Evolutionary conservation across 805 yeast genomes (phyloP), one percentile per base, ranked within the genome.

Genomic region (Candida peoriensis): DNA sequence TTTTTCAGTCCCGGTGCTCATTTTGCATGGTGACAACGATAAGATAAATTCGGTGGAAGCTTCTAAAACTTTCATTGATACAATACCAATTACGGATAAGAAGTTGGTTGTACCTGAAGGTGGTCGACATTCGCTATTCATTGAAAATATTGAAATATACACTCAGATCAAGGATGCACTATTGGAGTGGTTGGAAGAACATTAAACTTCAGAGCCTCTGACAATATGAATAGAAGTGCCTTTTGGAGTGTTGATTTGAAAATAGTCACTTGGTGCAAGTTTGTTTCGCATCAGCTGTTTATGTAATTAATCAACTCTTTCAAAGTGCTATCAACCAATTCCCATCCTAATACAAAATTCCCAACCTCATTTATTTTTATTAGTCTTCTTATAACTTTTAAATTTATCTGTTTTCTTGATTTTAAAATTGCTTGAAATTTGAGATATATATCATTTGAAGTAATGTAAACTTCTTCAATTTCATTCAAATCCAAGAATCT

Each of bases 1-100:
- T 15, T 48, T 40, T n/a, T 36, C 63, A 7, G 61, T 68, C 9
- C 76, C 84, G 0, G 47, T 81, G 4, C 53, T 78, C 20, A 58
- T 83, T 9, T 46, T 74, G 28, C 90, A 82, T 52, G 88, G 90
- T 20, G 61, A 64, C 8, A 60, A 56, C n/a, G 94, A 84, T 53
- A 57, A 66, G 24, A 68, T 83, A 46, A 83, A 81, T 52, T 75
- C 63, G 33, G 42, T 44, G 8, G 43, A 38, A 11, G 50, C 44
- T 1, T 46, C 57, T 2, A 31, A 34, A 26, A 34, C 36, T 14
- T 47, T 47, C 36, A 25, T 36, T 13, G 30, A 43, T 5, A 21
- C 40, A 23, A 37, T 45, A 4, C 21, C 44, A 3, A 28, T 43
- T 16, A 16, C 36, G 18, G 55, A 49, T 27, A 50, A 50, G 28